Conservation (phyloP, 2,329 filamentous ascomycete species). For the Aspergillus pseudonomiae region DNA sequence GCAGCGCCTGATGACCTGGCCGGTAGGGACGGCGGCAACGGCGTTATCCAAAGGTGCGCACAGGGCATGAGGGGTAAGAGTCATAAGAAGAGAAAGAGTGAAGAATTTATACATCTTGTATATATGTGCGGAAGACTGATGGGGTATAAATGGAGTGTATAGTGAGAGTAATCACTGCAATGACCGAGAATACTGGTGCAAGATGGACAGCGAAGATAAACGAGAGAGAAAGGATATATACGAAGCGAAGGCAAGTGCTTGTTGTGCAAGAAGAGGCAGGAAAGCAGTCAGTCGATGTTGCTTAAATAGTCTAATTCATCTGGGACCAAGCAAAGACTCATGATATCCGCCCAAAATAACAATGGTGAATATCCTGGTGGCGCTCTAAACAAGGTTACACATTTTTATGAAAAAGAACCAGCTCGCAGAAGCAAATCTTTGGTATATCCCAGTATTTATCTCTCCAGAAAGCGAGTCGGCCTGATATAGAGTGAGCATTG, state of each 20-base stretch:
- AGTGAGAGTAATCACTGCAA: neutral
- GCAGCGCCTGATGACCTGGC: slow-evolving; percentile 48
- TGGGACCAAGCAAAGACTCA: neutral
- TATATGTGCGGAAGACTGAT: neutral
- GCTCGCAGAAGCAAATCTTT: neutral
- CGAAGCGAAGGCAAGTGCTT: neutral
- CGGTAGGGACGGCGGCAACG: slow-evolving; percentile 32
- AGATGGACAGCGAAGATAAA: neutral
- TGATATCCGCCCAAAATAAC: neutral
- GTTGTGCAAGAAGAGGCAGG: neutral
- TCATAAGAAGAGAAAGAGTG: slow-evolving; percentile 3
- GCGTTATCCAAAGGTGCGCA: neutral
- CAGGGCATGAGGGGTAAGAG: neutral
- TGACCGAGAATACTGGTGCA: neutral
- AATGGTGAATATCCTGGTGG: neutral
- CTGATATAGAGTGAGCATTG: neutral
- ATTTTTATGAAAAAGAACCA: too few species aligned
- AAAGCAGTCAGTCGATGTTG: slow-evolving; percentile 1
- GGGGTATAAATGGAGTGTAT: neutral
- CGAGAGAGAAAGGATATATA: neutral
- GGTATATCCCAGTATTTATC: neutral
- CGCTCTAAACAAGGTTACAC: neutral
- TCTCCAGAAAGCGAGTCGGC: too few species aligned
- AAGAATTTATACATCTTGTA: slow-evolving; percentile 1
- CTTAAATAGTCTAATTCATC: slow-evolving; percentile 5